Evolutionary conservation across 1,284 basidiomycete species (phyloP), one percentile per base, ranked within the genome.

Genomic region (Heliocybe sulcata): DNA sequence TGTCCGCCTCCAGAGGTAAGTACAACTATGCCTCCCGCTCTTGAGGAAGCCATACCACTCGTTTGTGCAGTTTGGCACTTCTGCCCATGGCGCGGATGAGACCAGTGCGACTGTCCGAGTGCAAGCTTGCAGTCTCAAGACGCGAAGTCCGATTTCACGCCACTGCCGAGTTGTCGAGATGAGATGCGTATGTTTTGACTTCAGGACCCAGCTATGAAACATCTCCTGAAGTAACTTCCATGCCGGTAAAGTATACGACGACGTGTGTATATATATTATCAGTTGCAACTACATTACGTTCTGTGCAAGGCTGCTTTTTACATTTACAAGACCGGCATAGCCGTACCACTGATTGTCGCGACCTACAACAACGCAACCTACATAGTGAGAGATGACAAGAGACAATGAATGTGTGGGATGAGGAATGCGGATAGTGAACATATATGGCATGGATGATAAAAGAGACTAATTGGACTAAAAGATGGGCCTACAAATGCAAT

Each of bases 21-120:
- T 59, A 26, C 4, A 12, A 48, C 1, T 27, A 27, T 38, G 26
- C 19, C 52, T 51, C 19, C 48, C 20, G 2, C 33, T 45, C 47
- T 2, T 23, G 11, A 31, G 19, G 2, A 50, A 48, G 8, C 63
- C 71, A 57, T 56, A 74, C 74, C 33, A 67, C 57, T 22, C 75
- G 70, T 57, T 75, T 75, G 57, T 69, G 73, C 38, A 69, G 25
- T 60, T 77, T 75, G 35, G 75, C 74, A 52, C 73, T 77, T 31
- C 63, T 65, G 26, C 73, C 73, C 73, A 75, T 74, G 26, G 22
- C 47, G 4, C 6, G 6, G 16, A 49, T 42, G 4, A 4, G 19
- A n/a, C 6, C 4, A n/a, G 38, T 42, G 8, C 38, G 38, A 42
- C 12, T 42, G n/a, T 42, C 19, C 38, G 38, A 42, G 29, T n/a